These are phyloP conservation scores for Orbilia oligospora DNA, from an alignment of 2,329 filamentous ascomycete genomes.

Conservation along the genomic window DNA sequence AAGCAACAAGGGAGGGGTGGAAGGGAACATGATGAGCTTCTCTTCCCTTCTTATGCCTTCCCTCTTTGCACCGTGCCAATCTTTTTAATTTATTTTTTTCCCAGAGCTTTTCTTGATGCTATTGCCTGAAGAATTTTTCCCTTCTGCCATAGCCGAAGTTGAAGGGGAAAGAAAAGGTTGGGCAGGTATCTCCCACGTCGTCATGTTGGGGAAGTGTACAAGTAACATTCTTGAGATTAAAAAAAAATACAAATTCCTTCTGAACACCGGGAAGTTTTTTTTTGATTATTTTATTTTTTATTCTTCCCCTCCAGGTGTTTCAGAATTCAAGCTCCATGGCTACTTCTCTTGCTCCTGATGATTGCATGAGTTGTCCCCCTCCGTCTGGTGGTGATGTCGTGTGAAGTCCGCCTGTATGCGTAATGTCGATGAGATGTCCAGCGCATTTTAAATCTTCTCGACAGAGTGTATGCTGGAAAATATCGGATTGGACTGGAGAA, in stretches of 20 bases:
- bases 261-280: constrained; percentile 29
- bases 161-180: constrained; percentile 45
- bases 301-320: constrained; percentile 42
- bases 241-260: constrained; percentile 44
- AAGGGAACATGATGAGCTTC: constrained; percentile 61
- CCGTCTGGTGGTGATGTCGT: constrained; percentile 40
- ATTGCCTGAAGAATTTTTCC: constrained; percentile 59
- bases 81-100: constrained; percentile 46
- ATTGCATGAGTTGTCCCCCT: constrained; percentile 53
- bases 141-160: constrained; percentile 38
- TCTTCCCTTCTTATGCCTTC: constrained; percentile 62
- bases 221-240: constrained; percentile 42
- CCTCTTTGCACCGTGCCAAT: constrained; percentile 56
- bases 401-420: constrained; percentile 42
- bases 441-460: constrained; percentile 25
- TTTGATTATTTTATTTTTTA: too few species aligned
- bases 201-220: constrained; percentile 45
- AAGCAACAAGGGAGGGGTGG: constrained; percentile 47
- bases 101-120: constrained; percentile 38
- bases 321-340: constrained; percentile 43
- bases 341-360: constrained; percentile 51
- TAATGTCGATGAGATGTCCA: constrained; percentile 48
- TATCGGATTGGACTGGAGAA: constrained; percentile 10
- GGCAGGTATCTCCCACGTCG: constrained; percentile 53
- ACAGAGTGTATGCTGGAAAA: constrained; percentile 10